Evolutionary conservation across 2,329 filamentous ascomycete species (phyloP).

Genomic region (Aspergillus thermomutatus): DNA sequence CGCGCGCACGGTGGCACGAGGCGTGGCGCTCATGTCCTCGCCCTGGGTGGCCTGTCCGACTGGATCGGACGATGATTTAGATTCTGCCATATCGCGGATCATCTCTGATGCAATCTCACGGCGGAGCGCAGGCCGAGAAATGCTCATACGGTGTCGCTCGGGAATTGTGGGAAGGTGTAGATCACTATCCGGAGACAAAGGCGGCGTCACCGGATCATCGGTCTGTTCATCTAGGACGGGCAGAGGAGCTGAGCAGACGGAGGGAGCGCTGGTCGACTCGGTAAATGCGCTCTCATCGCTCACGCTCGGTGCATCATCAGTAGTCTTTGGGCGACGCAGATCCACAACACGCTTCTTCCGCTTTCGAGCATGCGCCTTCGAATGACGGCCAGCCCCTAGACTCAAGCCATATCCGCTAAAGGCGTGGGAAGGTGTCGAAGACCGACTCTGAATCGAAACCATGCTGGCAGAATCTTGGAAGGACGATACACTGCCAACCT

Average conservation of each 20-base stretch:
- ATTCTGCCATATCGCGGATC: slow-evolving; percentile 20
- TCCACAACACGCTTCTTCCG: slow-evolving; percentile 50
- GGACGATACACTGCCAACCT: slow-evolving; percentile 65
- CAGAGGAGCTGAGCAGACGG: slow-evolving; percentile 50
- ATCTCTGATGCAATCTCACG: slow-evolving; percentile 20
- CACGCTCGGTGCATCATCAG: slow-evolving; percentile 39
- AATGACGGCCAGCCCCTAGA: slow-evolving; percentile 41
- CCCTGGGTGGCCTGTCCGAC: slow-evolving; percentile 13
- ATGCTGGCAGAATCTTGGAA: slow-evolving; percentile 69
- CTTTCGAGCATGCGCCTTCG: slow-evolving; percentile 42
- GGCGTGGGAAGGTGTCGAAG: slow-evolving; percentile 31
- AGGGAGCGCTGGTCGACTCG: slow-evolving; percentile 44
- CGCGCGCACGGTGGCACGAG: slow-evolving; percentile 26
- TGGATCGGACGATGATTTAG: slow-evolving; percentile 25
- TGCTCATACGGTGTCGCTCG: slow-evolving; percentile 30
- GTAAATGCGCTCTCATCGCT: slow-evolving; percentile 42
- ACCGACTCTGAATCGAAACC: slow-evolving; percentile 63
- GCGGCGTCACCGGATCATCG: slow-evolving; percentile 53
- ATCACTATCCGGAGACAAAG: slow-evolving; percentile 43
- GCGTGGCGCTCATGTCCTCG: slow-evolving; percentile 32
- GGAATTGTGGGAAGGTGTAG: slow-evolving; percentile 32
- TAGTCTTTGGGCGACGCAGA: slow-evolving; percentile 40
- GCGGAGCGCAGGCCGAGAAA: slow-evolving; percentile 23
- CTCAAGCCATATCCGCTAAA: slow-evolving; percentile 40
- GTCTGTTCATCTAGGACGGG: slow-evolving; percentile 60